Conservation (phyloP, 108 stramenopile genomes). For the Nitzschia sp. region DNA sequence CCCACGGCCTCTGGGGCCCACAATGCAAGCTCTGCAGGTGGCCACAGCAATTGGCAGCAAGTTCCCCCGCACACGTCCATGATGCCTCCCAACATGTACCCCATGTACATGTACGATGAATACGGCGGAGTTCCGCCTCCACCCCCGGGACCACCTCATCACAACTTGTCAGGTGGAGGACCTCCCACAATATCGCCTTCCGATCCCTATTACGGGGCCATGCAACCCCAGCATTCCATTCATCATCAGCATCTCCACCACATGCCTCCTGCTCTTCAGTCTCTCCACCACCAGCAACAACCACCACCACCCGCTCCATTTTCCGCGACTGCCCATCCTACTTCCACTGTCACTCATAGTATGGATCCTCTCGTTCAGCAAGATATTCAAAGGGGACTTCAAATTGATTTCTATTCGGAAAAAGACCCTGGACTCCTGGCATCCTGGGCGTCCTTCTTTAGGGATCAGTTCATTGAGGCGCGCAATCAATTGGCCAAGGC, state of each 20-base stretch:
- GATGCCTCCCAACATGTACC: neutral
- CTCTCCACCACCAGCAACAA: neutral
- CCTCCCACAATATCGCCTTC: no score
- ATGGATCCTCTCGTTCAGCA: constrained; percentile 5
- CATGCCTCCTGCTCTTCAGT: neutral
- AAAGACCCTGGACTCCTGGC: constrained; percentile 1
- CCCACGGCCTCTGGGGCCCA: neutral
- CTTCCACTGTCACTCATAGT: no score
- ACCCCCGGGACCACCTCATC: neutral
- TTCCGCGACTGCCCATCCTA: no score
- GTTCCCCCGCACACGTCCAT: neutral
- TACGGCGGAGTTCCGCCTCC: neutral
- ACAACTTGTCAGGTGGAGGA: neutral
- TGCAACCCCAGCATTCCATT: no score
- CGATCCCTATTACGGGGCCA: no score
- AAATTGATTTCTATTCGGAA: constrained; percentile 12
- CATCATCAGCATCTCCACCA: neutral
- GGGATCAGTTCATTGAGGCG: constrained; percentile 14
- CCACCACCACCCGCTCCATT: neutral
- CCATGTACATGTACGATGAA: neutral
- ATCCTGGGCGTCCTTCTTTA: constrained; percentile 16
- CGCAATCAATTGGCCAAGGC: constrained; percentile 17
- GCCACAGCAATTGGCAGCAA: neutral
- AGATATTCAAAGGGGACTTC: constrained; percentile 17
- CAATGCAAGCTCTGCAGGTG: no score